phyloP scores from a whole-genome alignment of 306 rosid genomes.

The Adenanthera pavonina region DNA sequence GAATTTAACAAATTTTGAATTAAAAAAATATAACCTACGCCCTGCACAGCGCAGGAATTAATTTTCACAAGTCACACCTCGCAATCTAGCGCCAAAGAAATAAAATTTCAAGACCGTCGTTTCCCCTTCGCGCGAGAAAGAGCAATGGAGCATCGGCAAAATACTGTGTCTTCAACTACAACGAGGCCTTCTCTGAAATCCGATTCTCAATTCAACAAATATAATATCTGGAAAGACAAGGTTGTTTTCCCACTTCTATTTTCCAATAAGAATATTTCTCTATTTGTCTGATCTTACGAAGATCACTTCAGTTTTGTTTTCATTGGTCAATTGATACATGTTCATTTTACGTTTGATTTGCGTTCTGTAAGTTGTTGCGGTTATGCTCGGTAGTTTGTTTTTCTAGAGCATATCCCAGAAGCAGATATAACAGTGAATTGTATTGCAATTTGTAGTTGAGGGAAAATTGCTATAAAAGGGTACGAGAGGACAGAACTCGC shows the following conservation, averaged over 20 bases:
- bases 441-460: constrained; percentile 53
- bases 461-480: constrained; percentile 79
- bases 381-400: not conserved
- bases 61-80: not conserved
- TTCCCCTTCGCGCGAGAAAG: not conserved
- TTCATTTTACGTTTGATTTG: not conserved
- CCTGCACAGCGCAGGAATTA: no score
- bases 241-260: constrained; percentile 30
- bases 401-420: not conserved
- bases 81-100: constrained; percentile 9
- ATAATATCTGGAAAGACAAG: constrained; percentile 70
- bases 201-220: constrained; percentile 54
- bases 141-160: constrained; percentile 5
- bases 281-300: not conserved
- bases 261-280: not conserved
- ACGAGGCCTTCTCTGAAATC: constrained; percentile 58
- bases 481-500: constrained; percentile 70
- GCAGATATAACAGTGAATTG: not conserved
- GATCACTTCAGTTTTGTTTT: not conserved
- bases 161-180: not conserved
- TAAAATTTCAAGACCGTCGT: not conserved
- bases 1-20: no score
- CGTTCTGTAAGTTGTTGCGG: not conserved
- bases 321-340: not conserved
- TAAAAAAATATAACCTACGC: no score